Evolutionary conservation across 768 basidiomycete species (phyloP).

Genomic region (Podaxis mareebaensis): DNA sequence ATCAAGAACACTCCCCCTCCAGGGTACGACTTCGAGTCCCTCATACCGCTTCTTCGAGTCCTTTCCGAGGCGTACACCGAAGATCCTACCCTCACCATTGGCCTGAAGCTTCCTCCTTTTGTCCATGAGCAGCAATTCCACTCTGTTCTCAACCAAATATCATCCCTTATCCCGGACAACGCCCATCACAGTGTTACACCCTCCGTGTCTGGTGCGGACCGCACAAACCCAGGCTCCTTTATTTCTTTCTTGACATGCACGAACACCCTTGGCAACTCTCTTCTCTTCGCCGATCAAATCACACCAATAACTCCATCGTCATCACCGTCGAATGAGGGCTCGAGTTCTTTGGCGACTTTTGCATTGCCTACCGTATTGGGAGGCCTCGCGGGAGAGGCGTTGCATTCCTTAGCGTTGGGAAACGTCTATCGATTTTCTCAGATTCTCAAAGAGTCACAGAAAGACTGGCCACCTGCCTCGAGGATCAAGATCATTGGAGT

Average conservation of each 20-base stretch:
- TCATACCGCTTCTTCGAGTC: slow-evolving; percentile 54
- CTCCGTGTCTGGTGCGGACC: neutral
- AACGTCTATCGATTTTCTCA: slow-evolving; percentile 66
- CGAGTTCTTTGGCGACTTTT: slow-evolving; percentile 29
- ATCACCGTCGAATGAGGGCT: slow-evolving; percentile 3
- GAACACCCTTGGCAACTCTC: slow-evolving; percentile 74
- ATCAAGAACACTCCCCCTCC: slow-evolving; percentile 62
- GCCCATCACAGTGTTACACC: slow-evolving; percentile 12
- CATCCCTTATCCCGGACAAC: slow-evolving; percentile 42
- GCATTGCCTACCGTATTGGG: slow-evolving; percentile 69
- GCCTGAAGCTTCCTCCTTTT: slow-evolving; percentile 81
- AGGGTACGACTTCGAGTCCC: slow-evolving; percentile 57
- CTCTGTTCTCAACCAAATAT: slow-evolving; percentile 50
- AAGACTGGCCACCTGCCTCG: slow-evolving; percentile 21
- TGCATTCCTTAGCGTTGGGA: slow-evolving; percentile 79
- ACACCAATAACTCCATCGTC: slow-evolving; percentile 1
- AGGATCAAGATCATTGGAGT: slow-evolving; percentile 70
- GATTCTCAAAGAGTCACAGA: slow-evolving; percentile 39
- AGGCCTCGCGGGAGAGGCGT: slow-evolving; percentile 73
- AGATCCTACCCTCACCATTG: slow-evolving; percentile 63
- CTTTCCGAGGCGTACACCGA: slow-evolving; percentile 48
- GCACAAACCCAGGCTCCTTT: slow-evolving; percentile 30
- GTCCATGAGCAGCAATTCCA: slow-evolving; percentile 61
- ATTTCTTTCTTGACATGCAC: slow-evolving; percentile 79
- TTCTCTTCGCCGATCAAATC: slow-evolving; percentile 63